Base-by-base conservation (phyloP, 306 rosid genomes). In the Rosa rugosa region DNA sequence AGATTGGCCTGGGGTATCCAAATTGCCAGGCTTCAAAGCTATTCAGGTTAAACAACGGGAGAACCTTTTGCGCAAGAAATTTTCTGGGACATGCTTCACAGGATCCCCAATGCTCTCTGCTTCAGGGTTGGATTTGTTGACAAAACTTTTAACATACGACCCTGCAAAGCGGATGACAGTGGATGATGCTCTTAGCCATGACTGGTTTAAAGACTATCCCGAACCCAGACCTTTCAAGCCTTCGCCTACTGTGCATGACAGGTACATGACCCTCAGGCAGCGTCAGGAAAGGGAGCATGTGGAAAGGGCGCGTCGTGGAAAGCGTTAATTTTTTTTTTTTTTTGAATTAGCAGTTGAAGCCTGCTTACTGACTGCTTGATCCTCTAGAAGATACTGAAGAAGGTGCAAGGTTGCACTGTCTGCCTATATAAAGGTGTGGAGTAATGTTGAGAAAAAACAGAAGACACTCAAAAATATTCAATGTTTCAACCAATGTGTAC, bases 101-200 rank as follows among this genome's bases (percentile, higher is more conserved):
- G 98, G 97, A 38, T 83, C 86, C 23, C 90, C 97, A 11, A 90
- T 89, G 84, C 87, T 96, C 17, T 90, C 97, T 22, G 94, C 91
- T 73, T 73, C 81, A 59, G 99, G 99, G 71, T 89, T 89, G 67
- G 98, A 96, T 86, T 87, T 96, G 85, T 82, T 96, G 89, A 89
- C 64, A 88, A 83, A 85, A 74, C 97, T 96, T 62, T 82, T 96
- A 36, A 78, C 90, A 22, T 96, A 89, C 22, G 86, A 93, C 64
- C 94, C 98, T 18, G 92, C 83, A 8, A 73, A 86, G 98, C 90
- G 99, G 86, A 91, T 96, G 71, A 79, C 92, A 51, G 98, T 89
- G 1, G 94, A 86, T 80, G 96, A 47, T 64, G 98, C 99, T 73
- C 96, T 96, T 14, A 84, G 69, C 69, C 99, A 96, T 86, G 89